phyloP scores from a whole-genome alignment of 441 rosid genomes.

The Arabidopsis hybrid region DNA sequence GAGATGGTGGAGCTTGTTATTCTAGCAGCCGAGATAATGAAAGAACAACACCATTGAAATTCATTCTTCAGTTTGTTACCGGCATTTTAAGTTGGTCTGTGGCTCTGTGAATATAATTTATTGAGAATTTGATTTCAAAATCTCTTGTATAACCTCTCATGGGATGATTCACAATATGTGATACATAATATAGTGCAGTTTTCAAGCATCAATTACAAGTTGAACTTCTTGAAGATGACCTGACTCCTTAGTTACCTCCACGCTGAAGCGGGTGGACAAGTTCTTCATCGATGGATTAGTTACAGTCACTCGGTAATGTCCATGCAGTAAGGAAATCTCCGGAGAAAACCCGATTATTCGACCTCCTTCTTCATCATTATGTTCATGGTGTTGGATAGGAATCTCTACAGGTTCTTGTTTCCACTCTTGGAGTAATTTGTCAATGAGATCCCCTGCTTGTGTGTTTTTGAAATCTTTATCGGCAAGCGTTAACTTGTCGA shows the following conservation, averaged over 20 bases:
- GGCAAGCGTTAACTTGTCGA: constrained; percentile 56
- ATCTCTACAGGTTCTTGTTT: constrained; percentile 31
- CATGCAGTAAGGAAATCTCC: constrained; percentile 58
- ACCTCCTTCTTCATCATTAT: constrained; percentile 36
- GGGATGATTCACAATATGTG: constrained; percentile 1
- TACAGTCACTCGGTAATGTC: constrained; percentile 56
- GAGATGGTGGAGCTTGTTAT: constrained; percentile 98
- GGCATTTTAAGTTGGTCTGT: constrained; percentile 22
- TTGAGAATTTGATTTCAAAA: background rate
- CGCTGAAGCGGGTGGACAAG: constrained; percentile 40
- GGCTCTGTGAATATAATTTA: no score
- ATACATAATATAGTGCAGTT: background rate
- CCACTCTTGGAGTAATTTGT: constrained; percentile 70
- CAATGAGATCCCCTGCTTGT: constrained; percentile 67
- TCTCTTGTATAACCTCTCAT: constrained; percentile 10
- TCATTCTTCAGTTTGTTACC: constrained; percentile 14
- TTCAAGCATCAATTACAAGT: constrained; percentile 21
- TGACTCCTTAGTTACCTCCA: constrained; percentile 46
- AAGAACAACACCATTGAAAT: constrained; percentile 43
- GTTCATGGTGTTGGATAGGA: background rate
- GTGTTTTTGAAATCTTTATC: constrained; percentile 59
- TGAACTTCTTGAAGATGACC: constrained; percentile 23
- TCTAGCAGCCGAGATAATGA: constrained; percentile 73
- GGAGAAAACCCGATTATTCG: constrained; percentile 20
- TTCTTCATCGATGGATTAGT: constrained; percentile 44